Evolutionary conservation across 371 early-diverging fungal species (phyloP).

Genomic region (Paraphysoderma sedebokerense): DNA sequence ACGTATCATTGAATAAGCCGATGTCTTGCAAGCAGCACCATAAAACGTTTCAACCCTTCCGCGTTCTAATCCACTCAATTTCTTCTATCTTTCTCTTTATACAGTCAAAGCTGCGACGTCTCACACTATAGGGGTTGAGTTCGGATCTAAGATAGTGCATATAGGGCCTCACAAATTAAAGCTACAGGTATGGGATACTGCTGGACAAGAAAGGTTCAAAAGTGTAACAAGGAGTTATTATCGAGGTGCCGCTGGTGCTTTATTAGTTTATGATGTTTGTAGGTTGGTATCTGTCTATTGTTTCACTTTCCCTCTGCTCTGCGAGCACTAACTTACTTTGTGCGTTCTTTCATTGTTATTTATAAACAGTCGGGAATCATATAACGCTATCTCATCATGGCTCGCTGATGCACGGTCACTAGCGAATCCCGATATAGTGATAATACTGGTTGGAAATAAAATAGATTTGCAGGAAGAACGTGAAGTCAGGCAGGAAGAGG

Average conservation of each 20-base stretch:
- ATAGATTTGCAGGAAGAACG: conserved; percentile 36
- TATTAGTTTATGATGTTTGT: conserved; percentile 46
- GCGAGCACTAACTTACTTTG: neutral
- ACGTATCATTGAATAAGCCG: conserved; percentile 3
- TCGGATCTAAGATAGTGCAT: conserved; percentile 41
- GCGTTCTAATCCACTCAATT: no score
- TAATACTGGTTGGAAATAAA: conserved; percentile 56
- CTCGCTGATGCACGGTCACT: conserved; percentile 40
- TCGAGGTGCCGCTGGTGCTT: conserved; percentile 47
- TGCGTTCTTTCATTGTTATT: neutral
- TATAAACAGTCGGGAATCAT: conserved; percentile 42
- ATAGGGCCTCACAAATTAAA: conserved; percentile 46
- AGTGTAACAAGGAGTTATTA: conserved; percentile 60
- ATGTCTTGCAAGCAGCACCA: neutral
- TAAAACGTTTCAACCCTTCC: no score
- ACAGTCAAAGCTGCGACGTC: conserved; percentile 39
- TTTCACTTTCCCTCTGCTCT: neutral
- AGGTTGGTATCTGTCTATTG: conserved; percentile 20
- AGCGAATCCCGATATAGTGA: conserved; percentile 43
- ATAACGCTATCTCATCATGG: conserved; percentile 35
- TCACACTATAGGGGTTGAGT: conserved; percentile 52
- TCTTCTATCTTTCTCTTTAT: neutral
- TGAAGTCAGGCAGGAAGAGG: conserved; percentile 44
- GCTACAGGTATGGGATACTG: conserved; percentile 75
- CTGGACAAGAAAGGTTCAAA: conserved; percentile 74